Conservation (phyloP, 2,329 filamentous ascomycete species). For the Fusarium sublunatum region DNA sequence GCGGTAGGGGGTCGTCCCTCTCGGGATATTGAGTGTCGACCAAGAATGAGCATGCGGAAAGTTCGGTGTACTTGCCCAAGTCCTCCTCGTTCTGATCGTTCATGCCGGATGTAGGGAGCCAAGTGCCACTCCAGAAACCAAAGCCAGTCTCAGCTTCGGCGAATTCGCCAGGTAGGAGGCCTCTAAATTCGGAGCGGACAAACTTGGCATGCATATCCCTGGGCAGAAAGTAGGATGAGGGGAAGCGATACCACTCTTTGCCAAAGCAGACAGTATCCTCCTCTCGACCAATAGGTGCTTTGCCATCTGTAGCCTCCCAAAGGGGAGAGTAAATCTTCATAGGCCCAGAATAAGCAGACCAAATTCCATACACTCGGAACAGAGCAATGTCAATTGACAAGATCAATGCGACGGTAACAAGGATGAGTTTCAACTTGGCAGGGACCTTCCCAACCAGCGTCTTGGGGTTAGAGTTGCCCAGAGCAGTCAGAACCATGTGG, state of each 20-base stretch:
- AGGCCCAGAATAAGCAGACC: conserved; percentile 86
- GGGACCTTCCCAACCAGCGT: conserved; percentile 78
- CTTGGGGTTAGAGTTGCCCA: conserved; percentile 77
- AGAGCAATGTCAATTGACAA: conserved; percentile 73
- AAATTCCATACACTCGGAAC: conserved; percentile 79
- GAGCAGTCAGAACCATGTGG: conserved; percentile 80
- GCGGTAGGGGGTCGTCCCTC: conserved; percentile 62
- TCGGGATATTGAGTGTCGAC: conserved; percentile 86
- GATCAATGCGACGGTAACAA: conserved; percentile 70
- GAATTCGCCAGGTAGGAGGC: conserved; percentile 91
- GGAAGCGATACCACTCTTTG: conserved; percentile 99
- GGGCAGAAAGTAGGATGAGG: conserved; percentile 91
- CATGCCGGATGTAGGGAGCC: conserved; percentile 83
- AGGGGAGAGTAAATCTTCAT: conserved; percentile 76
- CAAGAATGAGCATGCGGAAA: conserved; percentile 81
- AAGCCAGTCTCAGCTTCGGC: conserved; percentile 76
- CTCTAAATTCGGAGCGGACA: conserved; percentile 88
- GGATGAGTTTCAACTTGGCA: conserved; percentile 75
- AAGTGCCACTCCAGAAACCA: conserved; percentile 84
- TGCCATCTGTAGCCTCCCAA: conserved; percentile 61
- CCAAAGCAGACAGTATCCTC: conserved; percentile 86
- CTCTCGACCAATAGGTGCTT: conserved; percentile 62
- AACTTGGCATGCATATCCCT: conserved; percentile 88
- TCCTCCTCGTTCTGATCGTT: conserved; percentile 94
- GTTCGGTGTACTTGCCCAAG: conserved; percentile 82